These are phyloP conservation scores for Salix brachista DNA, from an alignment of 345 rosid species.

Conservation along the genomic window DNA sequence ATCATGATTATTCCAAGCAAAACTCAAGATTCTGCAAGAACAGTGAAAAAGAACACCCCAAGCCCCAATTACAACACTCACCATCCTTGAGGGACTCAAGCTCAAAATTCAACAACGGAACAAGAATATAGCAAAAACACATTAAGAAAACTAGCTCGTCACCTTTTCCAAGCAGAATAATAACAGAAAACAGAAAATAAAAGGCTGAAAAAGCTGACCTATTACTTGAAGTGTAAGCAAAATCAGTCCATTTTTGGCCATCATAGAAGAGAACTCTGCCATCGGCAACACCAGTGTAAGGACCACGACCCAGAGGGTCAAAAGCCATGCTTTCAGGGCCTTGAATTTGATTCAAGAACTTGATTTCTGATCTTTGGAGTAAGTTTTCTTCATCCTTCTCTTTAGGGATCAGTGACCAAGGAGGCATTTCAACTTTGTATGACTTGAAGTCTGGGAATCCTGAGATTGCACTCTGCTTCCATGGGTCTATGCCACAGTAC, in stretches of 20 bases:
- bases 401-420: slow-evolving; percentile 38
- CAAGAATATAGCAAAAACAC: neutral
- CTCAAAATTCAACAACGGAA: neutral
- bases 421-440: slow-evolving; percentile 41
- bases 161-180: neutral
- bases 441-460: slow-evolving; percentile 64
- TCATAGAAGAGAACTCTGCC: slow-evolving; percentile 79
- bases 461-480: slow-evolving; percentile 62
- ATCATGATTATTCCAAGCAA: too few species aligned
- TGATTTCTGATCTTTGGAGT: slow-evolving; percentile 72
- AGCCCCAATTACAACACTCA: too few species aligned
- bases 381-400: slow-evolving; percentile 50
- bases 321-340: slow-evolving; percentile 95
- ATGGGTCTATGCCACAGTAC: slow-evolving; percentile 79
- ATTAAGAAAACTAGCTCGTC: neutral
- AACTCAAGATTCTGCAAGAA: too few species aligned
- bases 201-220: slow-evolving; percentile 34
- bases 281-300: slow-evolving; percentile 90
- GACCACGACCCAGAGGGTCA: slow-evolving; percentile 86
- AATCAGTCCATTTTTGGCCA: slow-evolving; percentile 66
- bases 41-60: too few species aligned
- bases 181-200: neutral
- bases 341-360: slow-evolving; percentile 66
- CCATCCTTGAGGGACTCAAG: neutral
- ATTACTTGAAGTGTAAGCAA: slow-evolving; percentile 70